Percentiles rank a stretch among this genome's conserved stretches.
Evolutionary conservation across 2,329 filamentous ascomycete genomes (phyloP).

Genomic region (Gnomoniopsis sp.): DNA sequence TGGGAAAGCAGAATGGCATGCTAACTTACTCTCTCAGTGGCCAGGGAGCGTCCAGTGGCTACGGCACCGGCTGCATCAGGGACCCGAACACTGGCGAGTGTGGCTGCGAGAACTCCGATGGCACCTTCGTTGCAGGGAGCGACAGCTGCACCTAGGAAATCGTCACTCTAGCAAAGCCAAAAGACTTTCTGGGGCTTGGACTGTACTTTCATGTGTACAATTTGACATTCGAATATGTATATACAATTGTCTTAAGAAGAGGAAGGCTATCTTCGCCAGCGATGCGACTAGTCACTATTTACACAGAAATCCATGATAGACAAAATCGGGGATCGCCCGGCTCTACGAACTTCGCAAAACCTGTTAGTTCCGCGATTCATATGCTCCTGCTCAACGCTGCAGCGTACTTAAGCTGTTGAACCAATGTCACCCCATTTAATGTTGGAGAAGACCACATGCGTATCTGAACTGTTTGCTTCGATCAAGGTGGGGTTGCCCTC

Average conservation of each 20-base stretch:
- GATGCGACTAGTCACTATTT: neutral
- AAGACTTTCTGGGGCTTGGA: neutral
- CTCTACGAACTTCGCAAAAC: too few relatives aligned
- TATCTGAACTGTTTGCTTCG: conserved; percentile 35
- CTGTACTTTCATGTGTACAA: neutral
- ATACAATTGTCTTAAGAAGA: neutral
- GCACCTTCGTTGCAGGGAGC: neutral
- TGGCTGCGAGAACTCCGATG: neutral
- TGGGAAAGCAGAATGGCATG: neutral
- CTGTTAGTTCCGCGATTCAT: too few relatives aligned
- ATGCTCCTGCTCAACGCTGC: neutral
- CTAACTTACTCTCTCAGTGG: neutral
- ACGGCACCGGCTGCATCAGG: neutral
- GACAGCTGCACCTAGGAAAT: neutral
- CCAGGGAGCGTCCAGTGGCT: neutral
- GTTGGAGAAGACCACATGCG: conserved; percentile 45
- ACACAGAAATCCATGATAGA: neutral
- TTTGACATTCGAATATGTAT: neutral
- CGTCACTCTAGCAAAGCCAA: neutral
- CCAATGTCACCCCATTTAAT: conserved; percentile 53
- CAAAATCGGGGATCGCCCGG: neutral
- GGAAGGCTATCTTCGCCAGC: too few relatives aligned
- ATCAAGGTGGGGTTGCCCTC: conserved; percentile 46
- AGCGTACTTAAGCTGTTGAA: conserved; percentile 30
- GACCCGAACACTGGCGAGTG: neutral